Evolutionary conservation across 495 filamentous ascomycete species (phyloP), one percentile per base, ranked within the genome.

Genomic region (Ramalina peruviana): DNA sequence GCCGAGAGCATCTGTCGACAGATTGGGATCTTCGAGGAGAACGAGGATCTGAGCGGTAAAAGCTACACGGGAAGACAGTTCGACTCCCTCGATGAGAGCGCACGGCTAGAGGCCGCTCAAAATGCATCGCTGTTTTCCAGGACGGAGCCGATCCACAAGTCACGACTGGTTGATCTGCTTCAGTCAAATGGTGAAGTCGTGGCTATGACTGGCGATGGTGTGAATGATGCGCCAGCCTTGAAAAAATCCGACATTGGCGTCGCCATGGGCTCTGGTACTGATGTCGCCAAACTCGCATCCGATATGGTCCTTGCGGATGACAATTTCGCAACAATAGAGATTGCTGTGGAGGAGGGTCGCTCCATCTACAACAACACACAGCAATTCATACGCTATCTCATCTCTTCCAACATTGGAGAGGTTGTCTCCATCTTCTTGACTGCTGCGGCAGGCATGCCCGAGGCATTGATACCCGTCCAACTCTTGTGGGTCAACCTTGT

Each of bases 351-450:
- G 66, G 93, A 99, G 66, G 93, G 93, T 47, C 82, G 93, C 47
- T 88, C 88, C 30, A 99, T 99, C 70, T 99, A 94, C 74, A 96
- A 90, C 80, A 99, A 99, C 74, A 99, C 93, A 3, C 93, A 99
- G 62, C 93, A 99, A 62, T 99, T 99, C 65, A 99, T 99, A 66
- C 86, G 93, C 25, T 99, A 99, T 63, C 75, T 99, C 44, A 99
- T 99, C 65, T 95, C 88, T 9, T 96, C 89, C 27, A 99, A 99
- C 69, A 99, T 99, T 44, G 93, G 93, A 65, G 93, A 99, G 64
- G 93, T 99, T 30, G 93, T 99, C 10, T 99, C 93, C 16, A 99
- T 99, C 65, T 99, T 99, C 78, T 66, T 99, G 62, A 99, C 93
- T 17, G 93, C 93, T 25, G 93, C 93, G 4, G 69, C 88, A 48